A percentile compares a stretch with the other conserved stretches of the same genome.
phyloP scores from a whole-genome alignment of 1,139 yeast species.

The Arxiozyma bovina region DNA sequence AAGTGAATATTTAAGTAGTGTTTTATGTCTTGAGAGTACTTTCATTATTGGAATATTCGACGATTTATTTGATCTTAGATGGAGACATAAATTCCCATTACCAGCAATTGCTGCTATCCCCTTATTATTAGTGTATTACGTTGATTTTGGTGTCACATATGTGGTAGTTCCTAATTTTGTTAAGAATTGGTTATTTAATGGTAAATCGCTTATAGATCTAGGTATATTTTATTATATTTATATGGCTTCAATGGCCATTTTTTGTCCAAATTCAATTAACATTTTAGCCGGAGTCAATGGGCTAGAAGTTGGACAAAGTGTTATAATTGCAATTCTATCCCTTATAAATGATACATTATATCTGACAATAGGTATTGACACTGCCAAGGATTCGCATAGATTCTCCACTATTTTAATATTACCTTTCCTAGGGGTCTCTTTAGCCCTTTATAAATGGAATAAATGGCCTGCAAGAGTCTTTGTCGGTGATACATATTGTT shows the following conservation, averaged over 20 bases:
- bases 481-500: conserved; percentile 97
- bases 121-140: conserved; percentile 78
- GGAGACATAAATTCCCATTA: conserved; percentile 93
- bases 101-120: conserved; percentile 96
- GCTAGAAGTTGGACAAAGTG: conserved; percentile 88
- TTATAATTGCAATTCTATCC: conserved; percentile 63
- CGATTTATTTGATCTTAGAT: conserved; percentile 87
- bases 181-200: conserved; percentile 30
- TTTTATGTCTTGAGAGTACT: conserved; percentile 76
- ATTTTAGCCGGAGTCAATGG: conserved; percentile 96
- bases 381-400: conserved; percentile 70
- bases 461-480: conserved; percentile 89
- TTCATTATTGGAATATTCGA: conserved; percentile 83
- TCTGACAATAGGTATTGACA: conserved; percentile 48
- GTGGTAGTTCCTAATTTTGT: conserved; percentile 77
- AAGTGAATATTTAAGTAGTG: conserved; percentile 77
- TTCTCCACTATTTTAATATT: conserved; percentile 70
- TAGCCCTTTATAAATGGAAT: conserved; percentile 67
- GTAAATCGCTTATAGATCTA: conserved; percentile 51
- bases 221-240: conserved; percentile 74
- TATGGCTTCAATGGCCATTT: conserved; percentile 86
- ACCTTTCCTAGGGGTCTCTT: conserved; percentile 81
- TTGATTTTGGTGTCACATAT: conserved; percentile 87
- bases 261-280: conserved; percentile 94
- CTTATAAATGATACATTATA: conserved; percentile 71